phyloP scores from a whole-genome alignment of 2,329 filamentous ascomycete species.

The Trichoderma sp. region DNA sequence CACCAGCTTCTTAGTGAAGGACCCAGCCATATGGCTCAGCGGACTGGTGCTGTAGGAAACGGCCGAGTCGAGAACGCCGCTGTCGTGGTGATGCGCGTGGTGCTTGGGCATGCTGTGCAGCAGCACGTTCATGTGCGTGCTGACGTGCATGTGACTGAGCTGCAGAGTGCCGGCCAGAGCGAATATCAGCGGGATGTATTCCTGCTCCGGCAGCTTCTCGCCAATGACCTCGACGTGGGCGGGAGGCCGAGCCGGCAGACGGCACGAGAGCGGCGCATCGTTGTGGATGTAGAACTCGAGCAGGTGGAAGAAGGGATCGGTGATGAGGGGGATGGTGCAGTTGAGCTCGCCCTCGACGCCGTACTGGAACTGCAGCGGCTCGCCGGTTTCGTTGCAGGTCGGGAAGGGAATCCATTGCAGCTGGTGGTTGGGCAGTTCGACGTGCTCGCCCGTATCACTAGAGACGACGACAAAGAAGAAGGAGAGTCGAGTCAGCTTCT shows the following conservation, averaged over 20 bases:
- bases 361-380: constrained; percentile 81
- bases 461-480: neutral
- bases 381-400: constrained; percentile 80
- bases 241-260: constrained; percentile 74
- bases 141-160: constrained; percentile 83
- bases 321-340: constrained; percentile 75
- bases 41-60: constrained; percentile 82
- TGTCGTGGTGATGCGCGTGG: constrained; percentile 60
- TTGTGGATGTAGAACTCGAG: constrained; percentile 98
- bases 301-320: constrained; percentile 79
- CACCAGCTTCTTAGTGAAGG: constrained; percentile 62
- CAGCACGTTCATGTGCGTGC: constrained; percentile 84
- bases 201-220: constrained; percentile 47
- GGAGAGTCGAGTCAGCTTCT: neutral
- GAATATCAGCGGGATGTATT: constrained; percentile 82
- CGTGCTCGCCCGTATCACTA: constrained; percentile 86
- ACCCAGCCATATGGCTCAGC: constrained; percentile 56
- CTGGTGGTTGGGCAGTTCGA: constrained; percentile 75
- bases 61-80: constrained; percentile 80
- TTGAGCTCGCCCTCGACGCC: constrained; percentile 78
- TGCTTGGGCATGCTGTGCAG: constrained; percentile 67
- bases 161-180: constrained; percentile 87
- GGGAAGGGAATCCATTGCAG: constrained; percentile 92
- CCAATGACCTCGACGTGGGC: constrained; percentile 53
- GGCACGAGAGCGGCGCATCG: constrained; percentile 89